These are phyloP conservation scores for Torulaspora gathmanii DNA, from an alignment of 805 yeast genomes.

Conservation along the genomic window DNA sequence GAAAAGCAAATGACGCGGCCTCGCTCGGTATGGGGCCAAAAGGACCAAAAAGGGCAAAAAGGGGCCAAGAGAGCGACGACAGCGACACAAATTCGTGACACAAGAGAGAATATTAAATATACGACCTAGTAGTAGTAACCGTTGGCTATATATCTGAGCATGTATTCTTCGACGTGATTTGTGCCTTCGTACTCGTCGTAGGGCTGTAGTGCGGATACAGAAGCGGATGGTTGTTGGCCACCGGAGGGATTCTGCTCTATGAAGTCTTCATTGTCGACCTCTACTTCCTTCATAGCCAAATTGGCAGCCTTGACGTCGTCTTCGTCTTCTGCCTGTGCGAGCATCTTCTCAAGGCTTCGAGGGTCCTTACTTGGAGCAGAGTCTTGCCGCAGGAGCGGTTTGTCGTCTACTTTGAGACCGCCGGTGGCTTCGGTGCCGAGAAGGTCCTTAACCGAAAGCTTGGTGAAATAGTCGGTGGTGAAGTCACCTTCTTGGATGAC, in stretches of 20 bases:
- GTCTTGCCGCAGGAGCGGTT: conserved; percentile 33
- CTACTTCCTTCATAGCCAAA: conserved; percentile 79
- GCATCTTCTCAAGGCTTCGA: conserved; percentile 49
- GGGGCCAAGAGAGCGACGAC: background rate
- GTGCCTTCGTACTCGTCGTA: conserved; percentile 47
- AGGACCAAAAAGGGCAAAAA: background rate
- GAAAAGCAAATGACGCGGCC: conserved; percentile 2
- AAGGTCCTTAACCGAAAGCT: conserved; percentile 78
- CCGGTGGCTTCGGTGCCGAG: conserved; percentile 50
- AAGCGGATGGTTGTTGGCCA: background rate
- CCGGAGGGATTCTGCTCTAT: conserved; percentile 41
- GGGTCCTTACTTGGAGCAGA: conserved; percentile 35
- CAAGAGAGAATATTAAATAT: background rate
- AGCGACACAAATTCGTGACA: conserved; percentile 1
- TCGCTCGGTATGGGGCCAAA: background rate
- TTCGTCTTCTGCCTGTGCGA: conserved; percentile 94
- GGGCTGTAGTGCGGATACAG: conserved; percentile 16
- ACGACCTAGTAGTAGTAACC: conserved; percentile 52
- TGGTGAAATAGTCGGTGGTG: conserved; percentile 92
- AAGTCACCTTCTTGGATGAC: conserved; percentile 97
- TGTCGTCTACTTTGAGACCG: conserved; percentile 37
- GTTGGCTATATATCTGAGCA: conserved; percentile 84
- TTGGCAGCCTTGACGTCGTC: conserved; percentile 87
- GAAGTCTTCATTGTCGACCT: conserved; percentile 82
- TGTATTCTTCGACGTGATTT: conserved; percentile 91